Evolutionary conservation across 139 green algal species (phyloP), one percentile per base, ranked within the genome.

Genomic region (Coccomyxa sp.): DNA sequence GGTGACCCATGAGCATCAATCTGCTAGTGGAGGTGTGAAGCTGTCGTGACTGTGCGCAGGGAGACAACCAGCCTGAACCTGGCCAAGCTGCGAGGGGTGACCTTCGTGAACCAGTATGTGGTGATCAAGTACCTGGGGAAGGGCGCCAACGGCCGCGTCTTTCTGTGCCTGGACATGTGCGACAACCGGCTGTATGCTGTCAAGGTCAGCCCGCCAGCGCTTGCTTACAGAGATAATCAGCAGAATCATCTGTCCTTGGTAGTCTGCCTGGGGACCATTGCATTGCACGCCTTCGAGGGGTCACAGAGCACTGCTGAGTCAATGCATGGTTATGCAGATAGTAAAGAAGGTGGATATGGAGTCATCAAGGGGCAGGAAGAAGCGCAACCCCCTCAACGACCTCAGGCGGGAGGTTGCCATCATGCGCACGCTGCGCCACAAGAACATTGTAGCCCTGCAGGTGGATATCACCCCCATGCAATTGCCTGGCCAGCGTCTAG

Each of bases 341-440:
- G 82, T 90, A 64, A 82, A 84, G 70, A 88, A 87, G 71, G 69
- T 76, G 72, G 75, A 83, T 27, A 29, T 83, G 73, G 76, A 82
- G 71, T 74, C 55, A 40, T 40, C 44, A 24, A 33, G 35, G 27
- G 33, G 29, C 1, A 39, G 79, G 73, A 55, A 77, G 55, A 58
- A 50, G 40, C 73, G 82, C 16, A 58, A 87, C 36, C 79, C 89
- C 0, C 75, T 94, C 9, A 88, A 88, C 0, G 92, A 97, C 70
- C 89, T 93, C 78, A 80, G 84, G 24, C 92, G 91, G 7, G 94
- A 98, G 85, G 95, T 98, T 54, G 88, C 91, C 71, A 95, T 97
- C 78, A 86, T 98, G 86, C 89, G 93, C 73, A 94, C 92, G 80
- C 84, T 97, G 54, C 91, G 93, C 79, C 94, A 98, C 86, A 88